Evolutionary conservation across 306 rosid genomes (phyloP), one percentile per base, ranked within the genome.

Genomic region (Styphnolobium japonicum): DNA sequence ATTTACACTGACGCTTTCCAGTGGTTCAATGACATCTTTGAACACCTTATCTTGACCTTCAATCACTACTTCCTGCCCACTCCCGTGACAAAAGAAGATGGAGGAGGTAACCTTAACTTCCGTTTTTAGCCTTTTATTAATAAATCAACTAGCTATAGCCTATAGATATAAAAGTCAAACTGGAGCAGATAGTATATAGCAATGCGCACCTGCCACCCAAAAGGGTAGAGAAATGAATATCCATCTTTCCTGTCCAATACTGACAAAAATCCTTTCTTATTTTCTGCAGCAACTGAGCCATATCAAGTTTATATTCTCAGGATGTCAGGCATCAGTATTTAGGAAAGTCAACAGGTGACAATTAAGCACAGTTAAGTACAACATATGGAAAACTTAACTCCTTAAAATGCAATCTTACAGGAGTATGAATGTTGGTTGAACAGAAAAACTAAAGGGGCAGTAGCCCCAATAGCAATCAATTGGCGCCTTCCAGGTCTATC

Each of bases 281-380:
- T 80, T 88, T 96, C 99, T 88, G 94, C 98, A 92, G 98, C 99
- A 93, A 93, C 99, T 96, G 99, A 91, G 89, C 90, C 97, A 93
- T 88, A 96, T 96, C 97, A 96, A 91, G 85, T 81, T 90, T 80
- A 86, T 84, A 82, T 74, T 80, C 90, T 91, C 84, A 85, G 90
- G 83, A 80, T 88, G 86, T 84, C 90, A 83, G 82, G 86, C 81
- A 75, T 74, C 82, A 73, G 60, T 80, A 79, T 58, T 81, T 52
- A 85, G 80, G 85, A 65, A 84, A 85, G 63, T 68, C 72, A 81
- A 79, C 52, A 29, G 57, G 79, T 10, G 76, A 52, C 34, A 39
- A 31, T 76, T 37, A 68, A 61, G 40, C 65, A 29, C 55, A 66
- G 65, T 60, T 29, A n/a, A 56, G 49, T 69, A 49, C 69, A 58